A percentile compares a stretch with the other conserved stretches of the same genome.
Conservation (phyloP, 2,329 filamentous ascomycete species). For the Aspergillus nomiae region DNA sequence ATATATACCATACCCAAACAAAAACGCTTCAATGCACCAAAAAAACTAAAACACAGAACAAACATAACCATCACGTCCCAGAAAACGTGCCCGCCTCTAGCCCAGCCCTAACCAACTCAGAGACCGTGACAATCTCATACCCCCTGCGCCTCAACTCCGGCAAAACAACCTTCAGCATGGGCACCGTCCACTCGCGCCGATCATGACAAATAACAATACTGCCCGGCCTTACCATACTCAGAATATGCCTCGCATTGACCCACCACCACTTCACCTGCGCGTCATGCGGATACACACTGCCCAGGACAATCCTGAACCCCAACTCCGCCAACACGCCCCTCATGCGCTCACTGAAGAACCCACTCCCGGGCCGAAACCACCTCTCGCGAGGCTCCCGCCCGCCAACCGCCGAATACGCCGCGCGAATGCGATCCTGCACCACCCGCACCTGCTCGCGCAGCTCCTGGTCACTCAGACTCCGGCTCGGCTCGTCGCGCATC, state of each 20-base stretch:
- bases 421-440: conserved; percentile 64
- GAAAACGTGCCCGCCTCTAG: conserved; percentile 21
- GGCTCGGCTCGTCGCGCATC: conserved; percentile 80
- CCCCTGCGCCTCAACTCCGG: conserved; percentile 70
- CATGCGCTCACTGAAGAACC: conserved; percentile 77
- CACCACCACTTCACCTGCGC: conserved; percentile 73
- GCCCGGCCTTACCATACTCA: conserved; percentile 77
- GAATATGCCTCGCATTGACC: conserved; percentile 74
- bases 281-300: conserved; percentile 86
- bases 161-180: conserved; percentile 74
- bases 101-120: conserved; percentile 59
- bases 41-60: background rate
- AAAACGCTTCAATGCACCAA: background rate
- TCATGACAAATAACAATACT: conserved; percentile 87
- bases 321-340: conserved; percentile 59
- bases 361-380: conserved; percentile 82
- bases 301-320: conserved; percentile 74
- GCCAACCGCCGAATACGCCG: conserved; percentile 53
- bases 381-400: conserved; percentile 51
- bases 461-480: conserved; percentile 59
- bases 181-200: conserved; percentile 75
- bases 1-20: background rate
- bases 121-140: conserved; percentile 71
- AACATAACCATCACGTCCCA: background rate
- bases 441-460: conserved; percentile 64